phyloP scores from a whole-genome alignment of 306 rosid species.

The Arachis hypogaea region DNA sequence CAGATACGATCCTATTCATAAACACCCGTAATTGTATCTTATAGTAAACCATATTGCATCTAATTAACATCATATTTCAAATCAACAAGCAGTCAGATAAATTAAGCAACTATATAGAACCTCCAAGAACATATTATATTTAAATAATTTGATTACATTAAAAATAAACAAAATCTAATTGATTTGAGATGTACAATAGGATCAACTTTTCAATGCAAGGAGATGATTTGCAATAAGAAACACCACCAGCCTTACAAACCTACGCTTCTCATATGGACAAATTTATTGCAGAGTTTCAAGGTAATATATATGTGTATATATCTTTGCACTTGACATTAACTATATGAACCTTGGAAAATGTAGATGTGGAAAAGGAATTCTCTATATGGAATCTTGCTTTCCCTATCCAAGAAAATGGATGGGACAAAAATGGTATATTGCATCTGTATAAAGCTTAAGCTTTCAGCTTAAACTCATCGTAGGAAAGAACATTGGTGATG shows the following conservation, averaged over 20 bases:
- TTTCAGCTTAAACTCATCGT: conserved; percentile 35
- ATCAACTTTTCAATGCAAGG: conserved; percentile 36
- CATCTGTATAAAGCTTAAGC: conserved; percentile 14
- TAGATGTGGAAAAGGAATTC: conserved; percentile 25
- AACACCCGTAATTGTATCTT: neutral
- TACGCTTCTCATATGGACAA: conserved; percentile 48
- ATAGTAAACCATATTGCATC: neutral
- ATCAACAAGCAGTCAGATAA: neutral
- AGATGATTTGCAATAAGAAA: conserved; percentile 38
- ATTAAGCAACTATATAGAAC: neutral
- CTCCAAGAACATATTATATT: conserved; percentile 5
- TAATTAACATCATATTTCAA: neutral
- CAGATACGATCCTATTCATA: neutral
- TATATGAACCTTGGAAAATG: conserved; percentile 17
- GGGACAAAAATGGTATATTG: conserved; percentile 36
- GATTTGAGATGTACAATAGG: conserved; percentile 52
- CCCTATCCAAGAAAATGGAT: conserved; percentile 32
- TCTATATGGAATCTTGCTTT: conserved; percentile 31
- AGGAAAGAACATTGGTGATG: neutral
- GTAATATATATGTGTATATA: conserved; percentile 7
- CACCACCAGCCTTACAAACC: conserved; percentile 37
- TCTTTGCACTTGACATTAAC: conserved; percentile 21
- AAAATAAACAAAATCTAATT: conserved; percentile 34
- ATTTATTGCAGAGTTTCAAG: conserved; percentile 35
- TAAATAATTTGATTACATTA: conserved; percentile 28